Conservation (phyloP, 495 filamentous ascomycete genomes). For the Apiosordaria backusii region DNA sequence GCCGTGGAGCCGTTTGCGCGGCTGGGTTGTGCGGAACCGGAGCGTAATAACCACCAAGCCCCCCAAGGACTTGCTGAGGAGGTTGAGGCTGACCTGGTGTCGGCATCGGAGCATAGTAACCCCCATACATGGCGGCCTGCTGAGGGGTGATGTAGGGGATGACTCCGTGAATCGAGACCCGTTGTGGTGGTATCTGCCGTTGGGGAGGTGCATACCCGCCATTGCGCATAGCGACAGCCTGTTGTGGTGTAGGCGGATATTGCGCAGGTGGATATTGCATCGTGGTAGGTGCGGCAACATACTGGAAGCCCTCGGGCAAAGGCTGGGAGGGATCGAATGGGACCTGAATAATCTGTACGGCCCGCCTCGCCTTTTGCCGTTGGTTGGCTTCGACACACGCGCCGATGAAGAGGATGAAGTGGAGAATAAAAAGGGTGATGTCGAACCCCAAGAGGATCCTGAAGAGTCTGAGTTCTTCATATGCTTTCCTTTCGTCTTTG, state of each 20-base stretch:
- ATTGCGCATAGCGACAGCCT: not conserved
- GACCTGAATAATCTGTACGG: conserved; percentile 12
- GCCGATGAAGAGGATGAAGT: conserved; percentile 44
- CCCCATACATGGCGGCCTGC: conserved; percentile 9
- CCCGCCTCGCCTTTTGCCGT: conserved; percentile 20
- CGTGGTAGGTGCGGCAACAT: not conserved
- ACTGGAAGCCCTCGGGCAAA: not conserved
- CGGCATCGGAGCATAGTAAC: conserved; percentile 19
- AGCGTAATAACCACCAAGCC: not conserved
- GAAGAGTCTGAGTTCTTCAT: conserved; percentile 9
- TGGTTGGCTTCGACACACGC: conserved; percentile 42
- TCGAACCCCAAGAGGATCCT: conserved; percentile 24
- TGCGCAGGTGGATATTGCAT: not conserved
- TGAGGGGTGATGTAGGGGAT: not conserved
- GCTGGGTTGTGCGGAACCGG: not conserved
- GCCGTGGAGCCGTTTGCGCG: too few species aligned
- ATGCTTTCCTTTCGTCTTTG: conserved; percentile 11
- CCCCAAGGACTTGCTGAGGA: too few species aligned
- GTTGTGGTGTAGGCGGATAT: not conserved
- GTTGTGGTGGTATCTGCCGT: not conserved
- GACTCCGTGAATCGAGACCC: not conserved
- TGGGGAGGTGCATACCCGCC: not conserved
- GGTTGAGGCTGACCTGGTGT: not conserved
- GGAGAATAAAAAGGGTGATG: conserved; percentile 19
- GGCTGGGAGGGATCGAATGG: conserved; percentile 9